These are phyloP conservation scores for Fremontodendron californicum DNA, from an alignment of 345 rosid genomes.

Conservation along the genomic window DNA sequence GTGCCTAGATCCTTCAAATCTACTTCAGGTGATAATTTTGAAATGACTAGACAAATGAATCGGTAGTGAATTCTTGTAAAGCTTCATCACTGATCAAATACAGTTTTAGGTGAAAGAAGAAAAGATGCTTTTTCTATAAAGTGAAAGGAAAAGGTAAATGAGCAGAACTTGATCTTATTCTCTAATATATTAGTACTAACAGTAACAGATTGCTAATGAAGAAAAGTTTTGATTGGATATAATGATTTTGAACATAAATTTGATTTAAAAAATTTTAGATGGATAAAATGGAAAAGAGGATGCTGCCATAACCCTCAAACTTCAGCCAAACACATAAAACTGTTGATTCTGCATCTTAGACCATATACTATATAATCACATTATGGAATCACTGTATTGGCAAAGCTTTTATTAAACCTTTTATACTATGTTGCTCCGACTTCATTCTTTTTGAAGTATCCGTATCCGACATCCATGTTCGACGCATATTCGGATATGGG, in stretches of 20 bases:
- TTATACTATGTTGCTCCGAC: too few species aligned
- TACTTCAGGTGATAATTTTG: background rate
- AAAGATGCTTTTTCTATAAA: background rate
- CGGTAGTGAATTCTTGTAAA: background rate
- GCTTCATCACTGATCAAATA: background rate
- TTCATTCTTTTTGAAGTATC: too few species aligned
- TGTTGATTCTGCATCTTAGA: background rate
- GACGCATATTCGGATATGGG: too few species aligned
- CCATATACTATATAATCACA: background rate
- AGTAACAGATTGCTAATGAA: background rate
- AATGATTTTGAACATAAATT: background rate
- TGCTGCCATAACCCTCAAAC: background rate
- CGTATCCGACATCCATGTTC: too few species aligned
- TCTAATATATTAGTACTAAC: background rate
- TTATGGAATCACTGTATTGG: background rate
- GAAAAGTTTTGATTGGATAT: background rate
- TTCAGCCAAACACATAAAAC: background rate
- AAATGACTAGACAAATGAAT: background rate
- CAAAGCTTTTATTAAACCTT: background rate
- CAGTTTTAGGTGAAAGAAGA: background rate
- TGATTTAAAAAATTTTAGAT: background rate
- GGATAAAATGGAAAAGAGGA: background rate
- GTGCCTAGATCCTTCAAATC: slow-evolving; percentile 15
- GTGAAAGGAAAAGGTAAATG: background rate
- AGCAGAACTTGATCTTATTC: background rate